phyloP scores from a whole-genome alignment of 2,329 filamentous ascomycete genomes.

The Coleophoma eucalyptorum region DNA sequence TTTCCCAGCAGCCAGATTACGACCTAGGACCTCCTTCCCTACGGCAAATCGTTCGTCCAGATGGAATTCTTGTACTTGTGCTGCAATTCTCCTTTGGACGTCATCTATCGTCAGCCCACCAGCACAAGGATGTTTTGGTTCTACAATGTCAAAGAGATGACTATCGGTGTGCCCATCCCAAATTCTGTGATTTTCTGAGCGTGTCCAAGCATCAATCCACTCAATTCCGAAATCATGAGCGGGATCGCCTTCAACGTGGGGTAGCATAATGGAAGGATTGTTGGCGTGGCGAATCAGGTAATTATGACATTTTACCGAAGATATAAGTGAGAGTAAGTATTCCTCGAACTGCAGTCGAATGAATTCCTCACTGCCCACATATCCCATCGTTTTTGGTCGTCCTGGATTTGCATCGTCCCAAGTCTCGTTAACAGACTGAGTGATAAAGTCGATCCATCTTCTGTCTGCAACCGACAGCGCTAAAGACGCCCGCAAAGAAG shows the following conservation, averaged over 20 bases:
- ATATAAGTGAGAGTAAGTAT: slow-evolving; percentile 85
- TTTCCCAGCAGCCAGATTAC: slow-evolving; percentile 81
- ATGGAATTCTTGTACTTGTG: slow-evolving; percentile 91
- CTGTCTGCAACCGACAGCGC: slow-evolving; percentile 81
- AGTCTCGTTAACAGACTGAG: slow-evolving; percentile 88
- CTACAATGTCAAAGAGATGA: slow-evolving; percentile 90
- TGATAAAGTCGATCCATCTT: slow-evolving; percentile 94
- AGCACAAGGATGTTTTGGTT: slow-evolving; percentile 88
- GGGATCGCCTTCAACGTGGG: slow-evolving; percentile 77
- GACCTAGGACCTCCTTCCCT: slow-evolving; percentile 79
- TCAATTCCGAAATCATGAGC: slow-evolving; percentile 77
- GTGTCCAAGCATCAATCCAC: slow-evolving; percentile 83
- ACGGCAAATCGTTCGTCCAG: slow-evolving; percentile 86
- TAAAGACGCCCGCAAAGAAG: slow-evolving; percentile 72
- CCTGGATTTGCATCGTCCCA: slow-evolving; percentile 92
- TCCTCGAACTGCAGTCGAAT: slow-evolving; percentile 97
- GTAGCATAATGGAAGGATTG: slow-evolving; percentile 57
- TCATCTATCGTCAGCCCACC: slow-evolving; percentile 93
- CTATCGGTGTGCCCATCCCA: slow-evolving; percentile 79
- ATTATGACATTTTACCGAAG: slow-evolving; percentile 84
- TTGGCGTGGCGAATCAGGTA: slow-evolving; percentile 51
- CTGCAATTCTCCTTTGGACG: slow-evolving; percentile 81
- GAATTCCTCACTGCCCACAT: slow-evolving; percentile 93
- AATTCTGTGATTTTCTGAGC: slow-evolving; percentile 86
- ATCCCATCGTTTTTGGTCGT: slow-evolving; percentile 90